Base-by-base conservation (phyloP, 2,329 filamentous ascomycete species). In the Fusarium torulosum region DNA sequence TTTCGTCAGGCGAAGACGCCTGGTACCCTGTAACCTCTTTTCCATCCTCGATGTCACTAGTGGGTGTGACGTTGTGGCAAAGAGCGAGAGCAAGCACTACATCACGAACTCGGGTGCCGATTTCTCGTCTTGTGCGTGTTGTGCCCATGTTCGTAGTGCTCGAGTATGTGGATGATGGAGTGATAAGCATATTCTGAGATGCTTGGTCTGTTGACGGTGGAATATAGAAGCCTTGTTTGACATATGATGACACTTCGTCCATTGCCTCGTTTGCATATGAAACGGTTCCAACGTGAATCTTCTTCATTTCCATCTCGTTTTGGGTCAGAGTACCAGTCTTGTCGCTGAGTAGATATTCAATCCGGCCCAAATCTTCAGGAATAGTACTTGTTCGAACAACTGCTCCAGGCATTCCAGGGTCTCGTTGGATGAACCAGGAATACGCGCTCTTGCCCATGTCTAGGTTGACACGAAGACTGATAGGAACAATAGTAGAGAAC, bases 251-350 rank as follows among this genome's bases (percentile, higher is more conserved):
- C 14, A 99, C 96, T 80, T 99, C 96, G 71, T 98, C 96, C 96
- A 99, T 99, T 11, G 96, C 95, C 76, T 99, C 96, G 72, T 97
- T 97, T 33, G 95, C 96, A 75, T 99, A 99, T 2, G 95, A 98
- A 2, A 98, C 96, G 11, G 96, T 99, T 11, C 96, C 96, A 53
- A 99, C 93, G 74, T 99, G 96, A 7, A 99, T 95, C 80, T 99
- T 99, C 77, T 96, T 97, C 86, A 99, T 91, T 75, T 97, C 95
- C 94, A 97, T 97, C 75, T 97, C 93, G 74, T 99, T 99, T 72
- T 98, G 94, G 1, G 96, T 99, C 61, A 99, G 79, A 3, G 96
- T 99, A n/a, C 96, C 96, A 1, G 96, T 99, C 79, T 99, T 99
- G 79, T 99, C 96, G 66, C 93, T 97, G 29, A 99, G 84, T 4